Base-by-base conservation (phyloP, 2,329 filamentous ascomycete species). In the Metarhizium guizhouense region DNA sequence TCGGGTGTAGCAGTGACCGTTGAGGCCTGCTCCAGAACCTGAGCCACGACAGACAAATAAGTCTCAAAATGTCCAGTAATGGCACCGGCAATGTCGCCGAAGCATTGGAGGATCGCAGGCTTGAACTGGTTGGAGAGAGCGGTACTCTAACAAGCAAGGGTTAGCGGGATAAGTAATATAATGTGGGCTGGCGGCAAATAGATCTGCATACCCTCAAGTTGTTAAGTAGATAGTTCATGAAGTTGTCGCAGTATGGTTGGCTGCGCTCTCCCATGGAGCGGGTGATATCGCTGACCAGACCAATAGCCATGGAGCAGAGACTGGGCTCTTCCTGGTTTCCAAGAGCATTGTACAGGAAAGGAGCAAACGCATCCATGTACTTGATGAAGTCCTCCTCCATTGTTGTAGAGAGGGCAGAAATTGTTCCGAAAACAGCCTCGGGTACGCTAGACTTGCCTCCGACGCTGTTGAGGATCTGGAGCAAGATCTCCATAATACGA, bases 161-260 rank as follows among this genome's bases (percentile, higher is more conserved):
- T 58, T 47, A 60, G 57, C 47, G 3, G 13, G 3, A n/a, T 20
- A 25, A 1, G 32, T 34, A 47, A 2, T 48, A 30, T 36, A 47
- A 4, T 7, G 50, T 53, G 34, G 25, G n/a, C 52, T n/a, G 10
- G 18, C 10, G 32, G 6, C 6, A 30, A 14, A 16, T 45, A 47
- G 20, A 8, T 25, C 7, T 45, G 79, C 81, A 68, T 72, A 90
- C 87, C 71, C 89, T 84, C 47, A 99, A 77, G 73, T 96, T 95
- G 77, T 90, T 92, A 60, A 99, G 82, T 57, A 99, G 79, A 69
- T 94, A 88, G 79, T 99, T 99, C 94, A 99, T 99, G 72, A 97
- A 96, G 62, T 86, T 83, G 67, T 99, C 94, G 73, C 94, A 99
- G 78, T 87, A 97, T 56, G 93, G 94, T 74, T 95, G 90, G 67